Base-by-base conservation (phyloP, 2,329 filamentous ascomycete genomes). In the Rachicladosporium sp. region DNA sequence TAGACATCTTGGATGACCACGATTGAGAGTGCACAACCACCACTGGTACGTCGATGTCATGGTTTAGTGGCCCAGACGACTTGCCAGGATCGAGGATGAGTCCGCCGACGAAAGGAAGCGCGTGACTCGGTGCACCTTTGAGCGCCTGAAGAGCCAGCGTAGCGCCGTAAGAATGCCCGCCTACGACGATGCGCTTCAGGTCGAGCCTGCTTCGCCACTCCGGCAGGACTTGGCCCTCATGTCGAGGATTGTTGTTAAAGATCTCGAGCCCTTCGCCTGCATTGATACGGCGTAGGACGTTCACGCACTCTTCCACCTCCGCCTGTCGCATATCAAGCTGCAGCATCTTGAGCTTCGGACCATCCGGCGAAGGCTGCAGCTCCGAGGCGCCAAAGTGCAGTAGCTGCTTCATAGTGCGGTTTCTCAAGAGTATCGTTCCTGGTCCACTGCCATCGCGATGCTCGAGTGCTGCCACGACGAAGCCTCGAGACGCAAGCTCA, bases 21-120 rank as follows among this genome's bases (percentile, higher is more conserved):
- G 75, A 71, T 45, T 74, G 69, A 38, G 74, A 78, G 58, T 81
- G 74, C 30, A 79, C 61, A 23, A 80, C 64, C 35, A 80, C 58
- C 2, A 77, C 51, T 2, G 77, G 75, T 1, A 76, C 70, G 15
- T 63, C 50, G 41, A 80, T 65, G 29, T 76, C 64, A 36, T 61
- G 52, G 55, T 80, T 80, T 10, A 80, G 61, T 0, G 63, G 69
- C 1, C 77, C 77, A 45, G 70, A 75, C 1, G 61, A 59, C 53
- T 81, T 81, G 31, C 77, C 77, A 0, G 77, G 76, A 51, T 81
- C 77, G 30, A 81, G 66, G 36, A 74, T 66, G 44, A 81, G 70
- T 15, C 67, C 76, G 2, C 69, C 74, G 2, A 66, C 63, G 39
- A 76, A 67, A 0, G 65, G 66, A n/a, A 46, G 44, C 41, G 51